phyloP scores from a whole-genome alignment of 805 yeast species.

The Lipomyces sp. region DNA sequence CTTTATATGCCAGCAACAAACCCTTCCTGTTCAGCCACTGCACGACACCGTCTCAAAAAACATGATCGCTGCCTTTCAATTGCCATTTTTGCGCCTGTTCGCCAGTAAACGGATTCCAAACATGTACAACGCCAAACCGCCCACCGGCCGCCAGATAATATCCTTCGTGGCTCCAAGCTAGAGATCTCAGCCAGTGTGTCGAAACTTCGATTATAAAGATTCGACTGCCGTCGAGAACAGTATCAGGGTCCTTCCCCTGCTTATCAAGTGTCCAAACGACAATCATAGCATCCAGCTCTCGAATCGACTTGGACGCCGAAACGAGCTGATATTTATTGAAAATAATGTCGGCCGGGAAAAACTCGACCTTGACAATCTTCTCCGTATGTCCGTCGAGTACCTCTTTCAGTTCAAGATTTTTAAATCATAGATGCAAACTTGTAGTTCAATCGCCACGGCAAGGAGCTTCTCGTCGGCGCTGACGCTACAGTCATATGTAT shows the following conservation, averaged over 20 bases:
- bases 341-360: background rate
- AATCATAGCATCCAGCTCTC: background rate
- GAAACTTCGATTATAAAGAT: background rate
- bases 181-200: constrained; percentile 4
- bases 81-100: constrained; percentile 6
- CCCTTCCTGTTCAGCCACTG: constrained; percentile 5
- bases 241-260: background rate
- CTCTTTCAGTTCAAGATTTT: background rate
- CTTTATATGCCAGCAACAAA: background rate
- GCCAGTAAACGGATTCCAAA: constrained; percentile 4
- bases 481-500: background rate
- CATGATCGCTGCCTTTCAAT: background rate
- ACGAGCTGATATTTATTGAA: background rate
- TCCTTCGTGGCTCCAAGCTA: constrained; percentile 1
- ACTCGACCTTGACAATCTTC: background rate
- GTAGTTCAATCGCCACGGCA: background rate
- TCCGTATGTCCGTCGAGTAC: constrained; percentile 3
- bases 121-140: background rate
- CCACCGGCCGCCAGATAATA: constrained; percentile 7
- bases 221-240: background rate
- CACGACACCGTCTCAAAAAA: background rate
- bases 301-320: background rate
- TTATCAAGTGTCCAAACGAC: constrained; percentile 6
- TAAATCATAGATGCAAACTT: background rate
- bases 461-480: constrained; percentile 4